Evolutionary conservation across 192 early-diverging fungal genomes (phyloP).

Genomic region (Fimicolochytrium jonesii): DNA sequence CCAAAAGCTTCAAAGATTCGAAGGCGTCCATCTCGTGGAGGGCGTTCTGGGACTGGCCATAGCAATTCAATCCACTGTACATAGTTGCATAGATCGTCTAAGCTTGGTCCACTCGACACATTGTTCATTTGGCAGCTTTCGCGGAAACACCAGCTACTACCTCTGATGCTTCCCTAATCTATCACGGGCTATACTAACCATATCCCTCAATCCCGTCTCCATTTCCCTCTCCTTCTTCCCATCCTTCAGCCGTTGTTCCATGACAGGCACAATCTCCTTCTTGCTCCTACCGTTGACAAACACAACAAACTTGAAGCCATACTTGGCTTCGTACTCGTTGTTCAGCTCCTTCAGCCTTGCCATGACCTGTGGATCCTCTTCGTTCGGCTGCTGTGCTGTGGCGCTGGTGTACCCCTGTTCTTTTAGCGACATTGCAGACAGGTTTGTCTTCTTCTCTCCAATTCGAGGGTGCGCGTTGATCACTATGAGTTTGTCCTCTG

Average conservation of each 20-base stretch:
- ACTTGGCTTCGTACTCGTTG: conserved; percentile 41
- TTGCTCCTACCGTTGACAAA: conserved; percentile 55
- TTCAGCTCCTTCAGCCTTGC: conserved; percentile 33
- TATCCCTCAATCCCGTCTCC: conserved; percentile 64
- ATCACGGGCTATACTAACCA: conserved; percentile 79
- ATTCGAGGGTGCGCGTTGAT: conserved; percentile 90
- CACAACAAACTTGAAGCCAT: conserved; percentile 49
- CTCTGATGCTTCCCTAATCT: conserved; percentile 72
- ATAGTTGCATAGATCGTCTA: no score
- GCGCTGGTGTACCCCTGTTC: conserved; percentile 32
- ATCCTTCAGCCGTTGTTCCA: conserved; percentile 62
- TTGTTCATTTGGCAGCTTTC: no score
- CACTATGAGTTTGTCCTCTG: conserved; percentile 67
- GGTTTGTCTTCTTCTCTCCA: conserved; percentile 42
- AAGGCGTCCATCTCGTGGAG: no score
- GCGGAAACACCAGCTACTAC: no score
- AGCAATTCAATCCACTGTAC: no score
- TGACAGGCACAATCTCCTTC: conserved; percentile 70
- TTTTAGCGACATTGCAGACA: conserved; percentile 24
- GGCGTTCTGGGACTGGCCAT: no score
- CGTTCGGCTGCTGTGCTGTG: no score
- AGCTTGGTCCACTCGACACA: no score
- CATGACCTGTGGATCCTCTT: conserved; percentile 27
- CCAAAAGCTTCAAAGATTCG: no score
- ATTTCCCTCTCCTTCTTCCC: conserved; percentile 63